phyloP scores from a whole-genome alignment of 352 stramenopile species.

The Bremia lactucae region DNA sequence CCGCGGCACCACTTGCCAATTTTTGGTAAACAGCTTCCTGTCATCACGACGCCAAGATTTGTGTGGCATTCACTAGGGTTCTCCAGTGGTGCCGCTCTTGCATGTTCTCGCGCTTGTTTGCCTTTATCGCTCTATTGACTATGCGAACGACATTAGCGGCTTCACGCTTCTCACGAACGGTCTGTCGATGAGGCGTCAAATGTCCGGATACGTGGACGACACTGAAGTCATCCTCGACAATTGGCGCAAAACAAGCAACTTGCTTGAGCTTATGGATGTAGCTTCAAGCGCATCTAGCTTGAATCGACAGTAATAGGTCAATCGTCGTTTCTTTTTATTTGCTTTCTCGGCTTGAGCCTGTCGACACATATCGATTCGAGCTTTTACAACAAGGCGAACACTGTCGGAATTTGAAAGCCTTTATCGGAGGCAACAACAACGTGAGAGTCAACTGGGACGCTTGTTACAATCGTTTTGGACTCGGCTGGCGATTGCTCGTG shows the following conservation, averaged over 20 bases:
- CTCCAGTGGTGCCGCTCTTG: not conserved
- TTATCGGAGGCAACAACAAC: not conserved
- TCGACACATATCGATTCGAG: not conserved
- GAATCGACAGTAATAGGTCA: not conserved
- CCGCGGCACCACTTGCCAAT: not conserved
- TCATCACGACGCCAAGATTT: not conserved
- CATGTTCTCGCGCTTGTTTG: constrained; percentile 1
- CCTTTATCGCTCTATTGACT: not conserved
- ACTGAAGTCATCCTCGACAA: not conserved
- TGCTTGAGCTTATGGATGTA: not conserved
- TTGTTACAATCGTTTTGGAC: not conserved
- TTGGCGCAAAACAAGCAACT: not conserved
- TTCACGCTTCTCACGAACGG: not conserved
- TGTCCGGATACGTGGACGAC: constrained; percentile 5
- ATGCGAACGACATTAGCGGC: not conserved
- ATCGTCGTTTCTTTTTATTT: not conserved
- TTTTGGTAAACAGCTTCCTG: constrained; percentile 1
- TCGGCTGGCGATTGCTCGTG: not conserved
- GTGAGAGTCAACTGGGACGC: not conserved
- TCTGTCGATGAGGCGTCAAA: not conserved
- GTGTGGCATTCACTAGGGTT: constrained; percentile 2
- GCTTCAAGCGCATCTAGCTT: not conserved
- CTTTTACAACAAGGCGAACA: not conserved
- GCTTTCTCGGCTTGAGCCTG: no score
- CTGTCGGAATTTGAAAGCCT: not conserved